phyloP scores from a whole-genome alignment of 2,329 filamentous ascomycete genomes.

The Beauveria pseudobassiana region DNA sequence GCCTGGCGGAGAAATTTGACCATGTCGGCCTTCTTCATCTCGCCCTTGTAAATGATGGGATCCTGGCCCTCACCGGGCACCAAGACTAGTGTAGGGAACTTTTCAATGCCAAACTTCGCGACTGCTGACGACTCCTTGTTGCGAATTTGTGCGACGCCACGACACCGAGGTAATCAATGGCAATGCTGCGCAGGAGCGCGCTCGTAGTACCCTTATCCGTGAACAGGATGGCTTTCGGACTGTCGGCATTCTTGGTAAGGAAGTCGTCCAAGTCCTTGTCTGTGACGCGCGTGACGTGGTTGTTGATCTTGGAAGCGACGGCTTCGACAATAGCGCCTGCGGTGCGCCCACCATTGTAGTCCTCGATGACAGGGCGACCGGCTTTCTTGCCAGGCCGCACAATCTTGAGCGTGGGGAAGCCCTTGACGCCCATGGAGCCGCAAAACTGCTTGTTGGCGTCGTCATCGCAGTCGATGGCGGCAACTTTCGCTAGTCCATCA shows the following conservation, averaged over 20 bases:
- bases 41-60: slow-evolving; percentile 67
- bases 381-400: slow-evolving; percentile 76
- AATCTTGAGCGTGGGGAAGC: slow-evolving; percentile 94
- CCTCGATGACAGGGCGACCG: slow-evolving; percentile 70
- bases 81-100: slow-evolving; percentile 75
- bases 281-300: slow-evolving; percentile 74
- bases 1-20: slow-evolving; percentile 75
- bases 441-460: slow-evolving; percentile 87
- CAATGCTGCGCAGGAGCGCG: slow-evolving; percentile 72
- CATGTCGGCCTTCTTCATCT: slow-evolving; percentile 78
- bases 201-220: slow-evolving; percentile 88
- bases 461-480: slow-evolving; percentile 90
- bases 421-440: slow-evolving; percentile 76
- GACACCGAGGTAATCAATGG: slow-evolving; percentile 81
- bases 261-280: slow-evolving; percentile 75
- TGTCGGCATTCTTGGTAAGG: slow-evolving; percentile 57
- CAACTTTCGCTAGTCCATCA: slow-evolving; percentile 87
- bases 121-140: slow-evolving; percentile 69
- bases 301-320: slow-evolving; percentile 81
- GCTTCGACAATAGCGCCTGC: slow-evolving; percentile 85
- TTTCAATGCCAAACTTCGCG: slow-evolving; percentile 65
- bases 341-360: slow-evolving; percentile 77
- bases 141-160: slow-evolving; percentile 77
- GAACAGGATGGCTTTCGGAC: slow-evolving; percentile 82
- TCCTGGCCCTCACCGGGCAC: slow-evolving; percentile 65